These are phyloP conservation scores for Pythium dissotocum DNA, from an alignment of 352 stramenopile genomes.

Conservation along the genomic window DNA sequence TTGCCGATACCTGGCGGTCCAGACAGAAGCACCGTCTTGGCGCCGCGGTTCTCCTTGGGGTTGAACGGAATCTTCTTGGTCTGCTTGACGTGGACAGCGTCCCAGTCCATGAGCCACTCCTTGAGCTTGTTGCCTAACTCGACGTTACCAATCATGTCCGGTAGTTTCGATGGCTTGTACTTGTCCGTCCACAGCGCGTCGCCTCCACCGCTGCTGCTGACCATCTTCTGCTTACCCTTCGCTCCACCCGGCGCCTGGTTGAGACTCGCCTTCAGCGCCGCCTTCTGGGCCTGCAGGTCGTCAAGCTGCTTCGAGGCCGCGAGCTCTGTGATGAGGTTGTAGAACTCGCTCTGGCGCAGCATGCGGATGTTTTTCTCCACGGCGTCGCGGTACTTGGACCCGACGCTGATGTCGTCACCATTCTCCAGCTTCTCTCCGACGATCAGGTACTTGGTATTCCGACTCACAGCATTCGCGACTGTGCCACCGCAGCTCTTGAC, in stretches of 20 bases:
- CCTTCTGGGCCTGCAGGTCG: constrained; percentile 60
- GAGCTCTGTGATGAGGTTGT: constrained; percentile 79
- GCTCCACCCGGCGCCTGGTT: constrained; percentile 28
- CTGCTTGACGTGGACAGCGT: constrained; percentile 79
- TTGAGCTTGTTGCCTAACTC: constrained; percentile 89
- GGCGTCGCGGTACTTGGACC: constrained; percentile 91
- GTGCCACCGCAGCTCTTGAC: constrained; percentile 78
- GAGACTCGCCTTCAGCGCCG: constrained; percentile 50
- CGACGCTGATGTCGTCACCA: constrained; percentile 50
- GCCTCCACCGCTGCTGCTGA: constrained; percentile 32
- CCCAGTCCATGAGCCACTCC: constrained; percentile 83
- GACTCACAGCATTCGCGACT: constrained; percentile 61
- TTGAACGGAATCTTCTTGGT: constrained; percentile 83
- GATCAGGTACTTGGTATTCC: constrained; percentile 79
- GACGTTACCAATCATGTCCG: constrained; percentile 94
- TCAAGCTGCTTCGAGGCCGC: constrained; percentile 65
- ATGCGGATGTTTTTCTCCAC: constrained; percentile 82
- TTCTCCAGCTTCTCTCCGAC: constrained; percentile 67
- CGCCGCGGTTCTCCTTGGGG: constrained; percentile 88
- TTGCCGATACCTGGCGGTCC: constrained; percentile 96
- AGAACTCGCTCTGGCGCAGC: constrained; percentile 87
- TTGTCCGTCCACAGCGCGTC: constrained; percentile 95
- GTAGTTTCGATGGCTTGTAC: constrained; percentile 91
- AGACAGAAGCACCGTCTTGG: constrained; percentile 95
- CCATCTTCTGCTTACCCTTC: constrained; percentile 65